Evolutionary conservation across 225 moss, liverwort and hornwort species (phyloP).

Genomic region (Climacium dendroides): DNA sequence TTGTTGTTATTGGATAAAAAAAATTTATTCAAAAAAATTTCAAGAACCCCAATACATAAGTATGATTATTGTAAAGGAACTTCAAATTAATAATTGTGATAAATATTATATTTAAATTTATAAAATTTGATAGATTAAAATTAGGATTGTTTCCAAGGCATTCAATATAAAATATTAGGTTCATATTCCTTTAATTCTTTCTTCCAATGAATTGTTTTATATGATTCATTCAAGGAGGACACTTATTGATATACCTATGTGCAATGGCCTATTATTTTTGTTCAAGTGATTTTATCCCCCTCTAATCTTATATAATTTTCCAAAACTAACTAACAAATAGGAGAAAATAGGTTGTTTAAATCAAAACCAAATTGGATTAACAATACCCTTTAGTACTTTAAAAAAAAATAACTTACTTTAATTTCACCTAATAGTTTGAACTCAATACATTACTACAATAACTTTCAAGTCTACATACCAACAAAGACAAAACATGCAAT

Average conservation of each 20-base stretch:
- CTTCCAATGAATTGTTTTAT: not conserved
- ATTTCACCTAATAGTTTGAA: not conserved
- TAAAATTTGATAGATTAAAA: not conserved
- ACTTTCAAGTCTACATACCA: not conserved
- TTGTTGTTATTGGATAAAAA: not conserved
- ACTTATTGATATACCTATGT: not conserved
- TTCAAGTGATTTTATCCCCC: not conserved
- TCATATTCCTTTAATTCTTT: not conserved
- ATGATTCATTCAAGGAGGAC: accelerated
- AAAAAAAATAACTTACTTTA: not conserved
- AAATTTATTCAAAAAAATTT: not conserved
- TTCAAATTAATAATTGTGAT: not conserved
- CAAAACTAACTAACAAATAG: not conserved
- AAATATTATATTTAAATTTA: not conserved
- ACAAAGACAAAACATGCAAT: not conserved
- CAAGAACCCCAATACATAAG: not conserved
- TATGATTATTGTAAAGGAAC: too few relatives aligned
- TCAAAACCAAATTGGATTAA: not conserved
- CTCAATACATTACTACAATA: not conserved
- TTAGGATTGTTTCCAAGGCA: not conserved
- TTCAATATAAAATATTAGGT: not conserved
- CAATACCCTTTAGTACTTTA: accelerated
- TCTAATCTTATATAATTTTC: not conserved
- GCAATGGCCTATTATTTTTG: not conserved
- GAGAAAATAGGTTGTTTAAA: not conserved